These are phyloP conservation scores for Nothomitra cinnamomea DNA, from an alignment of 2,329 filamentous ascomycete genomes.

Conservation along the genomic window DNA sequence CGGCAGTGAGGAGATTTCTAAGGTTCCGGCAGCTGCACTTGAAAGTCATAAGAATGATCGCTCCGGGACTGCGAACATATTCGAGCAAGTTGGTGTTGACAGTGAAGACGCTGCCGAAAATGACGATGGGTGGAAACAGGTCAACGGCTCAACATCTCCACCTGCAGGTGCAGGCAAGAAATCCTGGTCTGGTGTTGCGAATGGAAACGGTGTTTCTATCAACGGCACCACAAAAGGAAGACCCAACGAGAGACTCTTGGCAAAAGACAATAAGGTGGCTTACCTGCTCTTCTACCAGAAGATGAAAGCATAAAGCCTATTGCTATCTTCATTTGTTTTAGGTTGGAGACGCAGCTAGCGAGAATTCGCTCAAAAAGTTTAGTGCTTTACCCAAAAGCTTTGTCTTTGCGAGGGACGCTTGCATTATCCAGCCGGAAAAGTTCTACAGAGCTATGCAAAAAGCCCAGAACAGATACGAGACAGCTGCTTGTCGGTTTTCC, in stretches of 20 bases:
- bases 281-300: slow-evolving; percentile 93
- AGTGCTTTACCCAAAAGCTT: neutral
- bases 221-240: slow-evolving; percentile 35
- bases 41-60: slow-evolving; percentile 47
- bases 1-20: slow-evolving; percentile 63
- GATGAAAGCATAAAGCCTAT: slow-evolving; percentile 23
- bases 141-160: slow-evolving; percentile 41
- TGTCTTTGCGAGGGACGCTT: neutral
- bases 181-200: slow-evolving; percentile 50
- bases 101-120: slow-evolving; percentile 49
- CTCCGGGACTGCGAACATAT: slow-evolving; percentile 48
- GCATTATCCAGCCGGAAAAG: too few relatives aligned
- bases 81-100: slow-evolving; percentile 46
- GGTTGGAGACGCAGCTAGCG: neutral
- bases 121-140: slow-evolving; percentile 63
- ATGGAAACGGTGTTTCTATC: slow-evolving; percentile 40
- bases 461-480: too few relatives aligned
- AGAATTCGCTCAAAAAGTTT: neutral
- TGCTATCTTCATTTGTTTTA: neutral
- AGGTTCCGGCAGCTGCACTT: slow-evolving; percentile 46
- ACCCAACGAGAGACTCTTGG: slow-evolving; percentile 39
- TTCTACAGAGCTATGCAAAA: too few relatives aligned
- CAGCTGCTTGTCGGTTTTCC: too few relatives aligned
- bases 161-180: slow-evolving; percentile 40
- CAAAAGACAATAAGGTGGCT: slow-evolving; percentile 90